Evolutionary conservation across 2,329 filamentous ascomycete genomes (phyloP).

Genomic region (Talaromyces funiculosus): DNA sequence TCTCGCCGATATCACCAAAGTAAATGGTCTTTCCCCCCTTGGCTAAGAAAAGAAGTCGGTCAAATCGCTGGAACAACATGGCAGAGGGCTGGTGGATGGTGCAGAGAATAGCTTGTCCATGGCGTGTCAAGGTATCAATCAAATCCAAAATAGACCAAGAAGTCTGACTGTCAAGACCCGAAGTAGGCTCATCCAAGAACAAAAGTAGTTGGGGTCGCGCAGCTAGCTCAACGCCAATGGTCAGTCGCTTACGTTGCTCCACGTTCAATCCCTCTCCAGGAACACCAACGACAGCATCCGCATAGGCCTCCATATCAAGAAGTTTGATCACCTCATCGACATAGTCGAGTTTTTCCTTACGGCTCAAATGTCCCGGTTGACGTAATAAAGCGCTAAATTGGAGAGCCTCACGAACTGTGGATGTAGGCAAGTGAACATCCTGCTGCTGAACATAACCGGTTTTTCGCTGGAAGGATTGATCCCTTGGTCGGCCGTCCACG

Average conservation of each 20-base stretch:
- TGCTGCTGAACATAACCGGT: conserved; percentile 91
- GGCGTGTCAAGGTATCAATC: conserved; percentile 81
- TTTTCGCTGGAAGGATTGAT: conserved; percentile 82
- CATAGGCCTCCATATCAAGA: conserved; percentile 83
- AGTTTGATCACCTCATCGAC: conserved; percentile 88
- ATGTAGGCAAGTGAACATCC: conserved; percentile 78
- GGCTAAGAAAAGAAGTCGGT: conserved; percentile 59
- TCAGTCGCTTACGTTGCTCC: conserved; percentile 68
- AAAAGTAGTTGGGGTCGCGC: conserved; percentile 85
- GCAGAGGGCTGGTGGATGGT: conserved; percentile 97
- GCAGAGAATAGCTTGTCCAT: conserved; percentile 88
- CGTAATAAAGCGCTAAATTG: conserved; percentile 80
- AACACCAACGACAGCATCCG: conserved; percentile 84
- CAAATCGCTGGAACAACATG: conserved; percentile 85
- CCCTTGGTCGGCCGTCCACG: conserved; percentile 68
- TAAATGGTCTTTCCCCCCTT: conserved; percentile 63
- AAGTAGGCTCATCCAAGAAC: conserved; percentile 93
- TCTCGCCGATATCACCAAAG: conserved; percentile 60
- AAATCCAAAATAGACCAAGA: conserved; percentile 88
- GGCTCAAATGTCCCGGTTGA: conserved; percentile 68
- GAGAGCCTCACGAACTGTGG: conserved; percentile 82
- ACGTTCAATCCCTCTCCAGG: conserved; percentile 70
- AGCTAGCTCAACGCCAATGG: conserved; percentile 92
- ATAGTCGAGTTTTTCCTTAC: conserved; percentile 74
- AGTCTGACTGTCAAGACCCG: conserved; percentile 86